Base-by-base conservation (phyloP, 345 rosid genomes). In the Moricandia moricandioides region DNA sequence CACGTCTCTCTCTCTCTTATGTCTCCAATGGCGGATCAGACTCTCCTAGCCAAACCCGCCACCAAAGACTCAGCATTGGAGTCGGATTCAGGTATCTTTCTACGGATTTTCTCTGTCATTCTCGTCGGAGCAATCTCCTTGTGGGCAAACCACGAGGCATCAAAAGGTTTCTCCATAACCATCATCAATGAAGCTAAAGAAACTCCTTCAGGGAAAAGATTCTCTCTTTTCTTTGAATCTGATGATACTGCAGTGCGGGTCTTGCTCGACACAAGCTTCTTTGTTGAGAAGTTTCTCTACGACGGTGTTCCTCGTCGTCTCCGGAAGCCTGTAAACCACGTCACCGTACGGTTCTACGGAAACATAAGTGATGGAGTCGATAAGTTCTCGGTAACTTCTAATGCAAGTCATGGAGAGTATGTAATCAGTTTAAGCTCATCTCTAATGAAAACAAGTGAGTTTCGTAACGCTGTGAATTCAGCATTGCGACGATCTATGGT, bases 101-200 rank as follows among this genome's bases (percentile, higher is more conserved):
- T 67, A 73, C 86, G 91, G 56, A 29, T 86, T 12, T 57, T 82
- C 39, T 72, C 56, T 6, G 11, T 86, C 8, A 5, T 79, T 26
- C 75, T 82, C 65, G 3, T 85, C 6, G 89, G 84, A 63, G 27
- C 81, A n/a, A 34, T 88, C 78, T 83, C 91, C 29, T 7, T 87
- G 2, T 90, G 86, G 88, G 91, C 91, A 64, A 83, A 81, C 72
- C 72, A 63, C 4, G 90, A 86, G 78, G 83, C 87, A 3, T 83
- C 91, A 13, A 83, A 82, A 82, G 87, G 84, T 17, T 86, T 89
- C 71, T 76, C 70, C 3, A 47, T 85, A 56, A 75, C 65, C 3
- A 80, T 85, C 40, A 39, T 81, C 80, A 87, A 84, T 21, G 84
- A 85, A 2, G 76, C 62, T 65, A 75, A 60, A 26, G 84, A 79